Base-by-base conservation (phyloP, 768 basidiomycete species). In the Imleria badia region DNA sequence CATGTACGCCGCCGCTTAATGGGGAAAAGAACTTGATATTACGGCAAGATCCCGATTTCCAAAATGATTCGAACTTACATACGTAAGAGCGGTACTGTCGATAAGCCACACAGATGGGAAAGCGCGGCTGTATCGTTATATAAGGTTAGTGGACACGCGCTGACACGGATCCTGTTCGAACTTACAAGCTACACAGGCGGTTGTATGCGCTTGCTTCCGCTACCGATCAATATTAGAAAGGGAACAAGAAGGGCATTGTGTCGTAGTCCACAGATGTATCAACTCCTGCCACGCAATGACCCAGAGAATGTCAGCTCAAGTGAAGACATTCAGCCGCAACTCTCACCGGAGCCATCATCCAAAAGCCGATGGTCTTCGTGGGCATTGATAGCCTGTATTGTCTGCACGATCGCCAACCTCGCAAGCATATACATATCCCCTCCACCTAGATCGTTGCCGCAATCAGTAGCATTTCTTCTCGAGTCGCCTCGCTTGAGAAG, bases 401-500 rank as follows among this genome's bases (percentile, higher is more conserved):
- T 48, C 53, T 54, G 47, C 34, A 54, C 47, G 20, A 31, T 48
- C 15, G 47, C 47, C 34, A 54, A 54, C 35, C 41, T 54, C 29
- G 47, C 47, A 22, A 54, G 47, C 35, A 31, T 54, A 36, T 54
- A 44, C 53, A 9, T 54, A 13, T 48, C 19, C 33, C 52, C 52
- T 12, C 46, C 52, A 9, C 34, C 45, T 17, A 35, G 40, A 17
- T 30, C 52, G 5, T n/a, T 48, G 2, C 46, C 52, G 10, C 53
- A 48, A 38, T 44, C 53, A 19, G 26, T 48, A 2, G 41, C 41
- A n/a, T 54, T 54, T 31, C 53, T 54, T 38, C 53, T 54, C 23
- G 34, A 48, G 7, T 44, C 42, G 19, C 47, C 56, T 2, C 53
- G 35, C 35, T 20, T 58, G 44, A 39, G 53, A 6, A 58, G 48